phyloP scores from a whole-genome alignment of 2,329 filamentous ascomycete species.

The Pestalotiopsis sp. region DNA sequence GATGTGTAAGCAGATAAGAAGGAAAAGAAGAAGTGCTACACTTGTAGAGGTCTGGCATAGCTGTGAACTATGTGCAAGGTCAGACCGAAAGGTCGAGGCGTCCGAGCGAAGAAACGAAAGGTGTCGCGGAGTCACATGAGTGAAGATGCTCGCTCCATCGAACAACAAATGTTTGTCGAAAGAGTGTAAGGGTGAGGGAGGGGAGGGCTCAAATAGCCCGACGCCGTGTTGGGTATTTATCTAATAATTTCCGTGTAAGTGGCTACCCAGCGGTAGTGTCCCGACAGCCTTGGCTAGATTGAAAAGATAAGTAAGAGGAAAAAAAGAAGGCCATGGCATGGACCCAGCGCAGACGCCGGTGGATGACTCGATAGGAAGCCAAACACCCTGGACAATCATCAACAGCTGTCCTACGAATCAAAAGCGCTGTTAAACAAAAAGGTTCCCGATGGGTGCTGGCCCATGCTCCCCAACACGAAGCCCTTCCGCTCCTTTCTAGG shows the following conservation, averaged over 20 bases:
- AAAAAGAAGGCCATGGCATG: not conserved
- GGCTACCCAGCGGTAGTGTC: not conserved
- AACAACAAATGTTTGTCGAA: not conserved
- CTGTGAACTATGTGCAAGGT: not conserved
- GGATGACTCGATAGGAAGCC: conserved; percentile 9
- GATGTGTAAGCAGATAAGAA: not conserved
- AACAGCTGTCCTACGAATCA: not conserved
- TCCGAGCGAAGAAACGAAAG: not conserved
- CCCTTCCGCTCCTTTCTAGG: not conserved
- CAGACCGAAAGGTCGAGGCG: not conserved
- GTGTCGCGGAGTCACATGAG: not conserved
- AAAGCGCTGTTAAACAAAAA: not conserved
- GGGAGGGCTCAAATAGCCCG: not conserved
- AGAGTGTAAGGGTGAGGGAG: not conserved
- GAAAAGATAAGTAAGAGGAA: conserved; percentile 4
- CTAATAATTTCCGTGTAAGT: conserved; percentile 4
- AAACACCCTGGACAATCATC: not conserved
- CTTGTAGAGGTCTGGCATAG: not conserved
- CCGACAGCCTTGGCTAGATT: not conserved
- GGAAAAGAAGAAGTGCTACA: not conserved
- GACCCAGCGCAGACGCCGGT: not conserved
- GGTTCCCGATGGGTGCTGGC: not conserved
- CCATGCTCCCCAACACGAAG: not conserved
- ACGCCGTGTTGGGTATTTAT: not conserved
- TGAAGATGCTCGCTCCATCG: not conserved